phyloP scores from a whole-genome alignment of 176 grass and related monocot species.

The Leersia perrieri region DNA sequence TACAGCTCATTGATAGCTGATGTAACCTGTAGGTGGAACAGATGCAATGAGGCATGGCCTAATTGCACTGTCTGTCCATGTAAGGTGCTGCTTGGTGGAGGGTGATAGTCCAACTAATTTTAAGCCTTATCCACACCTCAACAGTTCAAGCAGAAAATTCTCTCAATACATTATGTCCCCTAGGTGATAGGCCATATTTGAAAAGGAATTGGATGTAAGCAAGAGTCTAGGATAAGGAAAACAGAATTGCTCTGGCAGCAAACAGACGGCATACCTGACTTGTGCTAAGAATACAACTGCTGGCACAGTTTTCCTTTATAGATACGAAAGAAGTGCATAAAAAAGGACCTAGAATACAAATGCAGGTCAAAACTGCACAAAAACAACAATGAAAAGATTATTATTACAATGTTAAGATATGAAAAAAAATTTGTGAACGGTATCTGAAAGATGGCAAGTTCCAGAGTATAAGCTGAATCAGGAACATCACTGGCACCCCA shows the following conservation, averaged over 20 bases:
- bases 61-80: neutral
- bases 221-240: neutral
- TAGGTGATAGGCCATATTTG: neutral
- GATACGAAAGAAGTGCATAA: neutral
- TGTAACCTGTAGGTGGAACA: neutral
- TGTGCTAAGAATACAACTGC: neutral
- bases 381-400: neutral
- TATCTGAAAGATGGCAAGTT: conserved; percentile 1
- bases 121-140: neutral
- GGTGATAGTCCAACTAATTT: conserved; percentile 4
- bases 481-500: neutral
- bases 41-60: neutral
- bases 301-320: neutral
- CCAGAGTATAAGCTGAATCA: neutral
- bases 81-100: neutral
- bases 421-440: neutral
- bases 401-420: neutral
- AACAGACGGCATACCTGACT: neutral
- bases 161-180: neutral
- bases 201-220: neutral
- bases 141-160: neutral
- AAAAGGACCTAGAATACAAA: neutral
- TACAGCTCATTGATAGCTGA: neutral
- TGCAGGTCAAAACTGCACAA: neutral
- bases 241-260: neutral